phyloP scores from a whole-genome alignment of 2,329 filamentous ascomycete species.

The Ophiosphaerella narmari region DNA sequence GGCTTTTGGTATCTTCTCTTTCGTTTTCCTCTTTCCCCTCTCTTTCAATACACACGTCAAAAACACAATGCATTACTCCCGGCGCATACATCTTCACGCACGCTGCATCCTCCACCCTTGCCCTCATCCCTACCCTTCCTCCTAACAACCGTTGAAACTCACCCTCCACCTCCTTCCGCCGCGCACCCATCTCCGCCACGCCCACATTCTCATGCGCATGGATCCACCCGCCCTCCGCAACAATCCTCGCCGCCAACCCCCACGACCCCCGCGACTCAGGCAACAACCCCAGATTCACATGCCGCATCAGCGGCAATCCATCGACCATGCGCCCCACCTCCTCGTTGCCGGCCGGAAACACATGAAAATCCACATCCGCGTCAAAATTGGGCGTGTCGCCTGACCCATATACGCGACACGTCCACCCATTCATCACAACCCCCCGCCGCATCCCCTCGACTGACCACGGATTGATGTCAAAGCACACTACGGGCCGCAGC shows the following conservation, averaged over 20 bases:
- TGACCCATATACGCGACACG: slow-evolving; percentile 6
- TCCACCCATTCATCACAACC: slow-evolving; percentile 49
- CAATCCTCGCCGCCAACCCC: slow-evolving; percentile 53
- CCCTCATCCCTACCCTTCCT: slow-evolving; percentile 29
- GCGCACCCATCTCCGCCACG: slow-evolving; percentile 27
- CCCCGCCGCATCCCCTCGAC: slow-evolving; percentile 52
- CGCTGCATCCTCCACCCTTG: slow-evolving; percentile 55
- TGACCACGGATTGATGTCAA: slow-evolving; percentile 76
- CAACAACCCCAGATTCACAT: slow-evolving; percentile 64
- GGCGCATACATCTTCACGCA: slow-evolving; percentile 65
- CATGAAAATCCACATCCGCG: slow-evolving; percentile 30
- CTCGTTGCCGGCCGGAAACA: slow-evolving; percentile 51
- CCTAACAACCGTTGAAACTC: slow-evolving; percentile 43
- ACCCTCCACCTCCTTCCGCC: slow-evolving; percentile 43
- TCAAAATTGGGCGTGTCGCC: background rate
- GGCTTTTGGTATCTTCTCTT: too few species aligned
- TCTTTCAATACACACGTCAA: slow-evolving; percentile 53
- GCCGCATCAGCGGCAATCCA: slow-evolving; percentile 48
- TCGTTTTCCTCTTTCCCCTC: background rate
- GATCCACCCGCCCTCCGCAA: slow-evolving; percentile 59
- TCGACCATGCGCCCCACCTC: slow-evolving; percentile 21
- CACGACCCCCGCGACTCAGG: slow-evolving; percentile 58
- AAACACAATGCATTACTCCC: slow-evolving; percentile 65
- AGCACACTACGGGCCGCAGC: slow-evolving; percentile 72
- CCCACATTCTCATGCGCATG: slow-evolving; percentile 67